Conservation (phyloP, 495 filamentous ascomycete genomes). For the Podospora comata region DNA sequence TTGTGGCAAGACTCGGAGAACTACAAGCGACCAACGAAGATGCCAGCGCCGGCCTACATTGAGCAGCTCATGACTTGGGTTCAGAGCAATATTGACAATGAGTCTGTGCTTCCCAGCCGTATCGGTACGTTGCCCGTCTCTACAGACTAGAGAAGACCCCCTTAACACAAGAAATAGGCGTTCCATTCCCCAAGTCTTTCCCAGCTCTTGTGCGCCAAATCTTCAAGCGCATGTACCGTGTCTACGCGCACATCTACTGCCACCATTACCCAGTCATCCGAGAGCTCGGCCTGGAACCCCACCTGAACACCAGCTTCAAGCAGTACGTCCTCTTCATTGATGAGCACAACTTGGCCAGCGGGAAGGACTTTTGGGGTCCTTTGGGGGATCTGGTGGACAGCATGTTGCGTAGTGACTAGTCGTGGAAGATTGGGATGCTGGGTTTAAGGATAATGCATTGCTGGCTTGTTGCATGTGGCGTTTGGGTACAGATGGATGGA, state of each 20-base stretch:
- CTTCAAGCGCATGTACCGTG: conserved; percentile 97
- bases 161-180: conserved; percentile 52
- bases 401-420: conserved; percentile 87
- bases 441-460: neutral
- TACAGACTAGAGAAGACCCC: neutral
- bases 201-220: conserved; percentile 82
- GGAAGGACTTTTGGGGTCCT: conserved; percentile 98
- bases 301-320: conserved; percentile 99
- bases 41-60: conserved; percentile 95
- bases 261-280: conserved; percentile 98
- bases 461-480: neutral
- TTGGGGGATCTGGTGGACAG: conserved; percentile 93
- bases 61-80: conserved; percentile 98
- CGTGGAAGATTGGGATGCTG: neutral
- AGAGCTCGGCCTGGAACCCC: conserved; percentile 90
- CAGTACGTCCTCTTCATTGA: conserved; percentile 97
- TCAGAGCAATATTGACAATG: conserved; percentile 91
- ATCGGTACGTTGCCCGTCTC: conserved; percentile 57
- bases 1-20: conserved; percentile 95
- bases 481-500: neutral
- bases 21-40: conserved; percentile 94
- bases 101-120: conserved; percentile 86
- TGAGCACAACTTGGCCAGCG: conserved; percentile 81
- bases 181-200: conserved; percentile 93
- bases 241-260: conserved; percentile 99